Base-by-base conservation (phyloP, 2,329 filamentous ascomycete species). In the Mollisia scopiformis region DNA sequence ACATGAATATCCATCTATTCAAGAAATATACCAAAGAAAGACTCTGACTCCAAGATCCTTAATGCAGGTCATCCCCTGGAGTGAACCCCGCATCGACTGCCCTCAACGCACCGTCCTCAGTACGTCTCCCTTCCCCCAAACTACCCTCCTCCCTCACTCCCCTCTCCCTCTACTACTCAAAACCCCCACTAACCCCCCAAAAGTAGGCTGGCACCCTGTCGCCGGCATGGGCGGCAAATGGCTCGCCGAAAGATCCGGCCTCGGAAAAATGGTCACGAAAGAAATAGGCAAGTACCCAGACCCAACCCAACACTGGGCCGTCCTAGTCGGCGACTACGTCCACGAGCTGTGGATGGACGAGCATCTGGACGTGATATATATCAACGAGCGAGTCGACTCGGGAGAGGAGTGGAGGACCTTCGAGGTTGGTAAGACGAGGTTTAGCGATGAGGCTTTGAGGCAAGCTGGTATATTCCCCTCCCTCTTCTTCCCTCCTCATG, bases 261-360 rank as follows among this genome's bases (percentile, higher is more conserved):
- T 86, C 23, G 84, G 84, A 2, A 82, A 80, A 71, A 74, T 82
- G 75, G 85, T 86, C 61, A 84, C 81, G 0, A 80, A 83, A 49
- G 81, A 78, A 63, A 80, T 83, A 57, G 79, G 82, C 66, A 77
- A 75, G 59, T 85, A 82, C 62, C 84, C 84, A 0, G 84, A 86
- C 67, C 84, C 84, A 3, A 85, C 82, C 3, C 84, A 86, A 72
- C 84, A 86, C 67, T 86, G 84, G 84, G 83, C 82, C 2, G 80
- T 86, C 1, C 74, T 86, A 0, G 82, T 86, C 0, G 83, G 82
- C 1, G 82, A 80, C 13, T 86, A 76, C 67, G 79, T 78, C 1
- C 83, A 86, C 68, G 77, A 86, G 69, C 72, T 86, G n/a, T 86
- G 84, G 83, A 86, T 86, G 83, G 82, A 86, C 43, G 83, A 86